phyloP scores from a whole-genome alignment of 2,329 filamentous ascomycete species.

The Fusarium sp. region DNA sequence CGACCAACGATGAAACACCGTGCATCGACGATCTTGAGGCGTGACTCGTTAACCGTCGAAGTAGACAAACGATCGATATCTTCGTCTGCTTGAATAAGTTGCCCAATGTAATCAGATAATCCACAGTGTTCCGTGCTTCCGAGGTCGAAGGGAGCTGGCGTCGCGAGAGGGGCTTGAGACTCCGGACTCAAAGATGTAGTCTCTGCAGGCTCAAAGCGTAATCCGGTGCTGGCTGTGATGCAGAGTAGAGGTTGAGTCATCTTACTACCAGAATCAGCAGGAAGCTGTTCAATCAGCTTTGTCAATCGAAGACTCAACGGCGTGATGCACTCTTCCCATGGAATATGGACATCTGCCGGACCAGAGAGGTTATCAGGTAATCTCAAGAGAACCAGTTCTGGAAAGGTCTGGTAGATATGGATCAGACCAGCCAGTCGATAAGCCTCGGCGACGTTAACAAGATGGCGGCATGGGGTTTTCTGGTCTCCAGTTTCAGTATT shows the following conservation, averaged over 20 bases:
- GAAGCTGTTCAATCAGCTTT: constrained; percentile 47
- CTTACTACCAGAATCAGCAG: constrained; percentile 48
- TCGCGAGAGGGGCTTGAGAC: background rate
- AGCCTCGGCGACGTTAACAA: constrained; percentile 51
- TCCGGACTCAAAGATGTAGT: background rate
- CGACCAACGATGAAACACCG: constrained; percentile 13
- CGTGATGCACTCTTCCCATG: constrained; percentile 49
- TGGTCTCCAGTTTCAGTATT: constrained; percentile 46
- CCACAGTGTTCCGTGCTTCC: constrained; percentile 19
- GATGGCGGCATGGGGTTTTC: constrained; percentile 43
- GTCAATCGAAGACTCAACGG: constrained; percentile 46
- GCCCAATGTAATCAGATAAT: constrained; percentile 25
- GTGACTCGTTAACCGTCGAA: constrained; percentile 1
- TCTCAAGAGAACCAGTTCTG: constrained; percentile 46
- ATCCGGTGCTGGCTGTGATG: constrained; percentile 49
- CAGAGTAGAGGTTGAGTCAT: constrained; percentile 51
- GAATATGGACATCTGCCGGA: constrained; percentile 14
- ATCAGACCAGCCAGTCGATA: constrained; percentile 52
- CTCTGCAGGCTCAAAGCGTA: constrained; percentile 31
- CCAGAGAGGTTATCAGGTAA: constrained; percentile 35
- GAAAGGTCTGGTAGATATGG: constrained; percentile 55
- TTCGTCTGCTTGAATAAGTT: constrained; percentile 24
- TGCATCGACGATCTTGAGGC: constrained; percentile 15
- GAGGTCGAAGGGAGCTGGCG: background rate
- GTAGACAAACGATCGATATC: constrained; percentile 15